Evolutionary conservation across 2,329 filamentous ascomycete genomes (phyloP).

Genomic region (Nemania bipapillata): DNA sequence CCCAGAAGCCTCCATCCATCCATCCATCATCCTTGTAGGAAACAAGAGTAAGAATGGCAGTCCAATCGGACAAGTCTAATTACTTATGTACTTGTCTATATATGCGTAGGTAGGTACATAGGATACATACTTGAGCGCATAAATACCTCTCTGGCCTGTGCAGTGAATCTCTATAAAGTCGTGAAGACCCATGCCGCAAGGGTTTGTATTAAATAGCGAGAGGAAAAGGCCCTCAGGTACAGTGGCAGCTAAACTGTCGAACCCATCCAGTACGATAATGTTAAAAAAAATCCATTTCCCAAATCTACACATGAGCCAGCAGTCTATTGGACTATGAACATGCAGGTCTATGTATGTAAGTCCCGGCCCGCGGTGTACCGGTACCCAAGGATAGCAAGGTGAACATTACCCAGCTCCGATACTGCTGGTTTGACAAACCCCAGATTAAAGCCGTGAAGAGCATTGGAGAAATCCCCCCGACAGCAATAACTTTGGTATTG

Average conservation of each 20-base stretch:
- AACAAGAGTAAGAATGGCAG: constrained; percentile 11
- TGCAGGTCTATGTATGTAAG: constrained; percentile 32
- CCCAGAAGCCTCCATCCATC: background rate
- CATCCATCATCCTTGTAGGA: constrained; percentile 28
- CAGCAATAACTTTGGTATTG: background rate
- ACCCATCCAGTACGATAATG: too few relatives aligned
- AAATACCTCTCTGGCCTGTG: background rate
- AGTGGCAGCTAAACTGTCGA: too few relatives aligned
- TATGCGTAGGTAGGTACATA: too few relatives aligned
- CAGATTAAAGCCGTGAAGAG: constrained; percentile 5
- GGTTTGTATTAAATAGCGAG: too few relatives aligned
- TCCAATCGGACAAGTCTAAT: constrained; percentile 21
- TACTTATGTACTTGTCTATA: too few relatives aligned
- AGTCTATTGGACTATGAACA: constrained; percentile 21
- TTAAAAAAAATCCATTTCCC: background rate
- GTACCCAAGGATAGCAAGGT: background rate
- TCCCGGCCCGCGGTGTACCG: constrained; percentile 30
- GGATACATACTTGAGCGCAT: too few relatives aligned
- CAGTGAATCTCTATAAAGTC: too few relatives aligned
- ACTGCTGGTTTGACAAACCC: background rate
- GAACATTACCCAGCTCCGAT: constrained; percentile 1
- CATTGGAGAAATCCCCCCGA: too few relatives aligned
- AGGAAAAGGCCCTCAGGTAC: too few relatives aligned
- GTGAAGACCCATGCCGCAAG: too few relatives aligned
- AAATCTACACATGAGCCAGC: constrained; percentile 10